Percentiles rank a stretch among this genome's conserved stretches.
phyloP scores from a whole-genome alignment of 768 basidiomycete species.

The Pulveroboletus frians region DNA sequence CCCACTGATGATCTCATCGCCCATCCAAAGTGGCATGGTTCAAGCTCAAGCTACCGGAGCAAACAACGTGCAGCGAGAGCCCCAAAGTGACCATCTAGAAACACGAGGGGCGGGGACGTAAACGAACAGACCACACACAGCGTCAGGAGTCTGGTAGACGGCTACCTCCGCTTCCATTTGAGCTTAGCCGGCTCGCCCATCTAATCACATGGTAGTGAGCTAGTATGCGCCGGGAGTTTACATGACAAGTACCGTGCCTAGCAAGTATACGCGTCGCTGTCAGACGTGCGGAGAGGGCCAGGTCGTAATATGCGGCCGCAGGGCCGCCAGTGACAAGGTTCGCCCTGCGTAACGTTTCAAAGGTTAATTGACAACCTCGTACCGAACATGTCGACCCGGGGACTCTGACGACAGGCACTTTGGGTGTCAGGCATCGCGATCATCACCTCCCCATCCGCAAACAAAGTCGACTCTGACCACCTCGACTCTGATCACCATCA shows the following conservation, averaged over 20 bases:
- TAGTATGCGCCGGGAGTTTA: neutral
- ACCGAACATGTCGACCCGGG: too few species aligned
- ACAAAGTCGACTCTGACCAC: too few species aligned
- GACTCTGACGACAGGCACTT: too few species aligned
- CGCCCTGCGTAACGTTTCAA: conserved; percentile 11
- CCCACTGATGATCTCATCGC: conserved; percentile 73
- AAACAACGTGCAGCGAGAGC: conserved; percentile 18
- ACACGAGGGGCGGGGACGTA: neutral
- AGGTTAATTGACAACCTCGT: conserved; percentile 1
- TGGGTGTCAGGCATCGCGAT: too few species aligned
- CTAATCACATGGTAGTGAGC: conserved; percentile 36
- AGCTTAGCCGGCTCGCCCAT: conserved; percentile 73
- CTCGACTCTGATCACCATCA: too few species aligned
- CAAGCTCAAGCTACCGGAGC: neutral
- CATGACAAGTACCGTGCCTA: neutral
- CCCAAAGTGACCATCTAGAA: conserved; percentile 69
- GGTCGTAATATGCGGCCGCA: conserved; percentile 59
- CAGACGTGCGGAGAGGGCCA: conserved; percentile 49
- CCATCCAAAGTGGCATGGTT: conserved; percentile 30
- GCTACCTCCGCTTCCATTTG: conserved; percentile 58
- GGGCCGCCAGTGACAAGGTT: conserved; percentile 23
- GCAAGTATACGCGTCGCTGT: neutral
- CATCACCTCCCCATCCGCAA: too few species aligned
- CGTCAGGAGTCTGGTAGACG: neutral
- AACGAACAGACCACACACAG: neutral